These are phyloP conservation scores for Stereum hirsutum DNA, from an alignment of 1,284 basidiomycete species.

Conservation along the genomic window DNA sequence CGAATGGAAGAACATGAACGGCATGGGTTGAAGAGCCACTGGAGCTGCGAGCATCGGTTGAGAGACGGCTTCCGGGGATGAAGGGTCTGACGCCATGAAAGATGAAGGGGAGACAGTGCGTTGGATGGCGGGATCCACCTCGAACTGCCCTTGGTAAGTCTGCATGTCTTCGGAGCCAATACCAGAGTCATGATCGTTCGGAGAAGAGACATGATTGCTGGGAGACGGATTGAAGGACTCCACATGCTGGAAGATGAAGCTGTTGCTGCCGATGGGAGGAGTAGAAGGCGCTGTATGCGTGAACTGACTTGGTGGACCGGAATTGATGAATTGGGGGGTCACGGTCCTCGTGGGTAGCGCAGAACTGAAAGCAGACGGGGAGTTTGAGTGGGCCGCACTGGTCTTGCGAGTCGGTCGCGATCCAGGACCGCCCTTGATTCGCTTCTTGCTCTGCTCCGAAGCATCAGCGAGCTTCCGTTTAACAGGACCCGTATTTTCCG, in stretches of 20 bases:
- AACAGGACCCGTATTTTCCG: constrained; percentile 7
- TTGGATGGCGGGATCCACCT: constrained; percentile 7
- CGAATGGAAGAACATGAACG: constrained; percentile 55
- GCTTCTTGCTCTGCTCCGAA: constrained; percentile 22
- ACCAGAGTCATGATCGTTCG: constrained; percentile 5
- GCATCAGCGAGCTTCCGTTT: constrained; percentile 16
- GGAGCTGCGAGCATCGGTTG: constrained; percentile 16
- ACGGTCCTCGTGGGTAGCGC: constrained; percentile 22
- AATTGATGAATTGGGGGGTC: constrained; percentile 17
- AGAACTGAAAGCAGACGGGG: constrained; percentile 20
- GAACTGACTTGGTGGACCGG: constrained; percentile 16
- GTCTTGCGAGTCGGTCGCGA: constrained; percentile 18
- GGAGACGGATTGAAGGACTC: constrained; percentile 11
- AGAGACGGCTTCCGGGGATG: constrained; percentile 13
- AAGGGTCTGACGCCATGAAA: constrained; percentile 14
- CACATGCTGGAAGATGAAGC: constrained; percentile 5
- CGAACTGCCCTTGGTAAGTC: constrained; percentile 4
- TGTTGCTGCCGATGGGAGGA: constrained; percentile 9
- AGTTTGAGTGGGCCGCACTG: constrained; percentile 22
- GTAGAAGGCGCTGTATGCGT: constrained; percentile 13
- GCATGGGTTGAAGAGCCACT: constrained; percentile 21
- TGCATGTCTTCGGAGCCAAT: constrained; percentile 3
- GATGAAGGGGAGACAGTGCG: constrained; percentile 7
- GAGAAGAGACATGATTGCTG: constrained; percentile 8
- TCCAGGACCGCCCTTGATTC: constrained; percentile 17